A percentile compares a stretch with the other conserved stretches of the same genome.
phyloP scores from a whole-genome alignment of 176 grass and related monocot species.

The Aegilops tauschii region DNA sequence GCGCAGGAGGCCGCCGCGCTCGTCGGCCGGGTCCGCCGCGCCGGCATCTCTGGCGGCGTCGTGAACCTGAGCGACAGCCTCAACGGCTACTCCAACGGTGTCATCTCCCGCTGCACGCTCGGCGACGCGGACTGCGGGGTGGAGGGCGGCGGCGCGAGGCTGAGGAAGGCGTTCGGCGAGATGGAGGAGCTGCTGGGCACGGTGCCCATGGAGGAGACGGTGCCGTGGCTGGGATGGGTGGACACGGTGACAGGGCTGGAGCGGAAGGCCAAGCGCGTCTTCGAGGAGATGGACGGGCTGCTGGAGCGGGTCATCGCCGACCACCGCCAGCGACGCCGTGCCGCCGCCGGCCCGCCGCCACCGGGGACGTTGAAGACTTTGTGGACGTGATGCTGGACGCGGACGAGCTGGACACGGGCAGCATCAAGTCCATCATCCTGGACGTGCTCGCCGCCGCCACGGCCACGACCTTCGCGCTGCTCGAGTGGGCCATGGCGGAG shows the following conservation, averaged over 20 bases:
- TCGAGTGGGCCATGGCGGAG: conserved; percentile 42
- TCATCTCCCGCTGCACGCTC: conserved; percentile 7
- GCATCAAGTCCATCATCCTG: conserved; percentile 33
- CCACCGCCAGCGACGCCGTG: neutral
- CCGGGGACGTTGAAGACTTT: neutral
- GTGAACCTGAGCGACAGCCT: conserved; percentile 8
- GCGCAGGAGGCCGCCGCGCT: conserved; percentile 37
- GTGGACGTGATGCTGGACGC: conserved; percentile 38
- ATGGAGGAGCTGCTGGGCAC: conserved; percentile 37
- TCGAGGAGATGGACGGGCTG: conserved; percentile 8
- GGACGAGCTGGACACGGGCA: neutral
- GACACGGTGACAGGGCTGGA: conserved; percentile 33
- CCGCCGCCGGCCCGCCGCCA: no score
- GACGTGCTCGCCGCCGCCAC: conserved; percentile 25
- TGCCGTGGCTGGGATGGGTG: conserved; percentile 53
- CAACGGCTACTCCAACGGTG: neutral
- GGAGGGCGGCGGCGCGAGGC: neutral
- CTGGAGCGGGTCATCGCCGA: conserved; percentile 32
- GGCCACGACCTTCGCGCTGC: neutral
- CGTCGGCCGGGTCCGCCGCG: neutral
- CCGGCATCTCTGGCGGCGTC: neutral
- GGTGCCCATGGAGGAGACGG: conserved; percentile 24
- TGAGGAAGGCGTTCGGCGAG: conserved; percentile 44
- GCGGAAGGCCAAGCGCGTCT: conserved; percentile 9
- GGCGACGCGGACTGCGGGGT: neutral